phyloP scores from a whole-genome alignment of 495 filamentous ascomycete genomes.

The Lepraria neglecta region DNA sequence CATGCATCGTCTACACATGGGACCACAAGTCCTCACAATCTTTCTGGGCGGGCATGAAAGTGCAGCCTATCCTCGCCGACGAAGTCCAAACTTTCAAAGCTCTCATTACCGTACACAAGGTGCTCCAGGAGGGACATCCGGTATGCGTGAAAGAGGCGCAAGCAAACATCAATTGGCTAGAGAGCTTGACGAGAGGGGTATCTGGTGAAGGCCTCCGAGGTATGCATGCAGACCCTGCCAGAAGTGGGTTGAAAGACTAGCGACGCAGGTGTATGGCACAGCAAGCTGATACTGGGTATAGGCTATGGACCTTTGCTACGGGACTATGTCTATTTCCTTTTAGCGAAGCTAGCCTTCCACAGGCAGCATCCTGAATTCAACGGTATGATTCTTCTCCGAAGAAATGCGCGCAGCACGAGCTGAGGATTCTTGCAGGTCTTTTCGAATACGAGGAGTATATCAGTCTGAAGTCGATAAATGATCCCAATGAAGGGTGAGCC shows the following conservation, averaged over 20 bases:
- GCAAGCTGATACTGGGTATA: constrained; percentile 31
- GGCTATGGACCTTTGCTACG: constrained; percentile 88
- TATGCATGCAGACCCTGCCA: constrained; percentile 30
- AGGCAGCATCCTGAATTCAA: constrained; percentile 97
- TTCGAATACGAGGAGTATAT: constrained; percentile 99
- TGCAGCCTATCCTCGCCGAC: constrained; percentile 95
- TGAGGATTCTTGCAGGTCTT: constrained; percentile 46
- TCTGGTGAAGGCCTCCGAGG: constrained; percentile 78
- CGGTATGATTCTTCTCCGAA: constrained; percentile 44
- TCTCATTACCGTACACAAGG: constrained; percentile 88
- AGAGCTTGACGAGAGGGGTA: constrained; percentile 81
- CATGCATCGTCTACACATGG: constrained; percentile 98
- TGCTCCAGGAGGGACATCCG: constrained; percentile 93
- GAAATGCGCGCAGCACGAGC: not conserved
- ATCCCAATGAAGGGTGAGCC: constrained; percentile 83
- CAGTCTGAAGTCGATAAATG: constrained; percentile 94
- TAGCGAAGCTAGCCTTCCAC: constrained; percentile 90
- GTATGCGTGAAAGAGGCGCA: constrained; percentile 81
- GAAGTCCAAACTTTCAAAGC: constrained; percentile 93
- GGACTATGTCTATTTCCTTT: constrained; percentile 91
- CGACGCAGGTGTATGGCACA: not conserved
- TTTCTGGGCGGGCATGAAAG: constrained; percentile 99
- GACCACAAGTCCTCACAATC: constrained; percentile 94
- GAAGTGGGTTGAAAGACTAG: not conserved
- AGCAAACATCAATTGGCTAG: constrained; percentile 81